Conservation (phyloP, 1,284 basidiomycete genomes). For the Pyrrhoderma noxium region DNA sequence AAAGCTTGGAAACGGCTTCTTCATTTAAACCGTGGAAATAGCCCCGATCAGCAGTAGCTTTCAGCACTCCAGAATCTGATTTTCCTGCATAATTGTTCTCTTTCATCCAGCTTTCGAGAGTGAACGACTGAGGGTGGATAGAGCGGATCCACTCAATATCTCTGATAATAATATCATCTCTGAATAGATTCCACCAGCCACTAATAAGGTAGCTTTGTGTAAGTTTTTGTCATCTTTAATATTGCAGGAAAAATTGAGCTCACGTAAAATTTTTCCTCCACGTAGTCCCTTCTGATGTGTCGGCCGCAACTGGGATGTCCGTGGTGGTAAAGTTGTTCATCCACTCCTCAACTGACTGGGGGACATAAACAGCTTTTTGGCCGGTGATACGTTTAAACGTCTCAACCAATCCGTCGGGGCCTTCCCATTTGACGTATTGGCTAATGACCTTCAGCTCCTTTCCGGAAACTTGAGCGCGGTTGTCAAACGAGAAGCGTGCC, state of each 20-base stretch:
- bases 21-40: background rate
- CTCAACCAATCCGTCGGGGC: constrained; percentile 27
- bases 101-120: constrained; percentile 25
- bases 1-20: no score
- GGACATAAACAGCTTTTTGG: constrained; percentile 31
- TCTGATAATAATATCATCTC: constrained; percentile 36
- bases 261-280: constrained; percentile 33
- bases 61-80: constrained; percentile 14
- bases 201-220: no score
- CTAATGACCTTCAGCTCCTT: constrained; percentile 36
- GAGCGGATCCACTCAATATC: constrained; percentile 37
- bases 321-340: constrained; percentile 29
- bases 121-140: constrained; percentile 29
- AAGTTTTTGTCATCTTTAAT: no score
- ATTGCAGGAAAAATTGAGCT: background rate
- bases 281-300: constrained; percentile 12
- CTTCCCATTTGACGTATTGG: constrained; percentile 38
- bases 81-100: constrained; percentile 22
- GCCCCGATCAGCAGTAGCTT: constrained; percentile 18
- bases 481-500: constrained; percentile 40
- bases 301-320: constrained; percentile 29
- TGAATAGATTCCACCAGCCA: constrained; percentile 35
- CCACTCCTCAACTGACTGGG: constrained; percentile 36
- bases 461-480: constrained; percentile 33
- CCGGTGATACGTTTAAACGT: constrained; percentile 41